Base-by-base conservation (phyloP, 345 rosid species). In the Firmiana major region DNA sequence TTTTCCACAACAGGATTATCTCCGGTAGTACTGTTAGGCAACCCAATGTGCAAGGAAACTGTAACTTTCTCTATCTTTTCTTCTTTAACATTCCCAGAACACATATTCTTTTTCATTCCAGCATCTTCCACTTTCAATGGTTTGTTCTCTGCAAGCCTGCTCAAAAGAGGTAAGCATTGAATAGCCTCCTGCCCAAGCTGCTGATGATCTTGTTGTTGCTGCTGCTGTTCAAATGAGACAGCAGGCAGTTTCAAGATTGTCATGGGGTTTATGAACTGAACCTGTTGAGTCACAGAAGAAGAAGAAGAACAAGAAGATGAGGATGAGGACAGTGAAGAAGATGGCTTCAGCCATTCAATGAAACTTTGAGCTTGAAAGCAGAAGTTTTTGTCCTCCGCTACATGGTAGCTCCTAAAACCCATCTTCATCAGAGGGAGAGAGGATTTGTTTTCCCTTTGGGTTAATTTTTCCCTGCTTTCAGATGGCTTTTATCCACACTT, bases 261-360 rank as follows among this genome's bases (percentile, higher is more conserved):
- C 76, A 59, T 79, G 80, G 87, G 73, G 58, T 81, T 81, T 62
- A 83, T 74, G 58, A 73, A 72, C 43, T 75, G 85, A 62, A 77
- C 69, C 48, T 88, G 86, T 55, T 81, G 86, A 34, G 84, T 66
- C 60, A 67, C 46, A 63, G 74, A 76, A 38, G 67, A 77, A 24
- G 81, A 72, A 26, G 77, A 74, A 17, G 71, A 66, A 42, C 80
- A 77, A 71, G 83, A 76, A 10, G 83, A 58, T 4, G 78, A 53
- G 3, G 83, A 22, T 1, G 87, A 49, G 16, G 89, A 77, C 10
- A 76, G 74, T 7, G 70, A 69, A 11, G 88, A 48, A 53, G 89
- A 76, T 46, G 97, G 94, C 74, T 92, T 89, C 58, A 92, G 94
- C 97, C 97, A 92, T 87, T 92, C 97, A 79, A 92, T 92, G 87